Evolutionary conservation across 2,329 filamentous ascomycete species (phyloP).

Genomic region (Macrophomina phaseolina): DNA sequence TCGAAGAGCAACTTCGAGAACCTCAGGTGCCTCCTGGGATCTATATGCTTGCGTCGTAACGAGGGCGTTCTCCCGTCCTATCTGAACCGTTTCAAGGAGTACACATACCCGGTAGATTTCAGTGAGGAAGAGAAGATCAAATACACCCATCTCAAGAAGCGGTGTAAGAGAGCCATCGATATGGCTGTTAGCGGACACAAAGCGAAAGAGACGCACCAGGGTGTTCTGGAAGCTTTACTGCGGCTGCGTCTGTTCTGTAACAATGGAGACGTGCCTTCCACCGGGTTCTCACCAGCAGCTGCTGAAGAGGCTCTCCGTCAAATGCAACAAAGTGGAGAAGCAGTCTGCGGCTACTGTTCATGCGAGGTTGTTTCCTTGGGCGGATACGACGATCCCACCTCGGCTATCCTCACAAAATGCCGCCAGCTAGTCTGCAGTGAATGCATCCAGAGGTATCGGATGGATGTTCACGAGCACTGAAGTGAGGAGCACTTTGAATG

Average conservation of each 20-base stretch:
- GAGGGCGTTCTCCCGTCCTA: constrained; percentile 22
- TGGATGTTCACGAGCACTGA: not conserved
- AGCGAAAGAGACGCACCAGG: not conserved
- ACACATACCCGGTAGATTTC: constrained; percentile 25
- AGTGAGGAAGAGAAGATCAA: constrained; percentile 13
- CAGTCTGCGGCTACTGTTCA: not conserved
- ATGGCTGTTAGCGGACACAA: not conserved
- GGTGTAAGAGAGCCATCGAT: constrained; percentile 20
- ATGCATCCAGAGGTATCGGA: not conserved
- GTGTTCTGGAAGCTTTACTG: constrained; percentile 23
- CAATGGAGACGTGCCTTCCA: constrained; percentile 19
- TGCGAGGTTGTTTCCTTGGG: not conserved
- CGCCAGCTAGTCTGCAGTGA: not conserved
- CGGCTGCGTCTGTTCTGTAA: constrained; percentile 33
- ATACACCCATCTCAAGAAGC: constrained; percentile 26
- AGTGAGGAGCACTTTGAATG: not conserved
- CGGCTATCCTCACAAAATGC: not conserved
- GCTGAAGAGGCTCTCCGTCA: not conserved
- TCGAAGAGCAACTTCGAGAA: constrained; percentile 4
- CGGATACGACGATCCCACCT: not conserved
- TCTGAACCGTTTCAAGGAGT: not conserved
- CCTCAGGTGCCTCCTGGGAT: constrained; percentile 24
- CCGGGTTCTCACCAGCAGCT: not conserved
- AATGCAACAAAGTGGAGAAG: not conserved
- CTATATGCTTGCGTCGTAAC: constrained; percentile 30